These are phyloP conservation scores for Arthrobotrys pseudoclavata DNA, from an alignment of 2,329 filamentous ascomycete genomes.

Conservation along the genomic window DNA sequence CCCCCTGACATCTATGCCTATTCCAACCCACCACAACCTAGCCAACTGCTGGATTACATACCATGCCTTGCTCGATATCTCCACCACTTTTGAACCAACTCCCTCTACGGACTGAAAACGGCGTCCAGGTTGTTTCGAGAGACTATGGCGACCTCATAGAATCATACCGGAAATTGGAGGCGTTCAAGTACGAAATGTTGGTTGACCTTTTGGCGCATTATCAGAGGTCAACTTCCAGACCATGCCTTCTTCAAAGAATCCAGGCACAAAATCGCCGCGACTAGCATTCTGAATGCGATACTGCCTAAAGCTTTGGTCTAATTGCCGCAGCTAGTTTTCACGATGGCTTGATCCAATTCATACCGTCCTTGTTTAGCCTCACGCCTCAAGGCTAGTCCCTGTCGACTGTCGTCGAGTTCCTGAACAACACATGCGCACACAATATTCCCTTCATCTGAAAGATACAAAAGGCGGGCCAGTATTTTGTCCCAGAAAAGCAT, in stretches of 20 bases:
- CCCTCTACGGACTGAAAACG: slow-evolving; percentile 15
- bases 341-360: neutral
- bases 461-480: no score
- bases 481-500: no score
- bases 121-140: slow-evolving; percentile 19
- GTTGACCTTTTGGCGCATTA: slow-evolving; percentile 7
- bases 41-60: neutral
- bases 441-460: no score
- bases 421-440: no score
- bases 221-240: neutral
- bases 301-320: neutral
- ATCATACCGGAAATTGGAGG: slow-evolving; percentile 26
- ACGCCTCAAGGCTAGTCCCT: neutral
- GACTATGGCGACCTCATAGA: slow-evolving; percentile 34
- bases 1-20: slow-evolving; percentile 14
- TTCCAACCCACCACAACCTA: neutral
- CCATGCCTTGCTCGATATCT: slow-evolving; percentile 35
- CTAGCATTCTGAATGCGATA: neutral
- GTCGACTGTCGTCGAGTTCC: no score
- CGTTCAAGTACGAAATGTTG: slow-evolving; percentile 42
- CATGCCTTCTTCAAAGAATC: slow-evolving; percentile 26
- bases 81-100: slow-evolving; percentile 34
- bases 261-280: neutral
- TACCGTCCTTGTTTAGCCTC: neutral
- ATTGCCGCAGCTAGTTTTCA: neutral